phyloP scores from a whole-genome alignment of 495 filamentous ascomycete genomes.

The Rhypophila decipiens region DNA sequence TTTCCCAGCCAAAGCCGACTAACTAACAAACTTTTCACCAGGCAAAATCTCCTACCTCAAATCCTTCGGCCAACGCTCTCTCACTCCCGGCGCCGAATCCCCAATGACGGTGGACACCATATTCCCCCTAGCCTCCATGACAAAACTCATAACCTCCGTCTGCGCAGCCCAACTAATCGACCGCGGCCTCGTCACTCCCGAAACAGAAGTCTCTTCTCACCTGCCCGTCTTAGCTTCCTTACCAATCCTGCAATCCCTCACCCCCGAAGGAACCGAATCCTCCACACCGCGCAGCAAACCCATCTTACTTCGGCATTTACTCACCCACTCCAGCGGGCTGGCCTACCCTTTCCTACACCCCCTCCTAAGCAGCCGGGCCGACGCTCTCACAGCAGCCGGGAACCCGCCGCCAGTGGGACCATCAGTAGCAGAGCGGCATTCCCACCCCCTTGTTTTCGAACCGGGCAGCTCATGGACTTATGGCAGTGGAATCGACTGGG shows the following conservation, averaged over 20 bases:
- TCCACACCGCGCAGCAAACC: conserved; percentile 14
- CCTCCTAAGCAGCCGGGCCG: conserved; percentile 12
- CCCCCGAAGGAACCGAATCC: conserved; percentile 15
- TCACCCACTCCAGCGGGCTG: conserved; percentile 29
- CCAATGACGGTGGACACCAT: conserved; percentile 17
- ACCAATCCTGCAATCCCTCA: conserved; percentile 22
- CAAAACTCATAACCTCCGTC: conserved; percentile 31
- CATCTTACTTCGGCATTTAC: conserved; percentile 27
- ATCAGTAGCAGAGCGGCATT: conserved; percentile 20
- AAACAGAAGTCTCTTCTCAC: conserved; percentile 21
- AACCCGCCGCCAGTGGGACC: background rate
- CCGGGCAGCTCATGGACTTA: conserved; percentile 33
- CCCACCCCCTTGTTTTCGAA: conserved; percentile 28
- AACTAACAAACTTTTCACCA: background rate
- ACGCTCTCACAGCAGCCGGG: background rate
- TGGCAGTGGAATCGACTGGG: conserved; percentile 29
- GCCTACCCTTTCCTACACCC: conserved; percentile 24
- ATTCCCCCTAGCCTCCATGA: conserved; percentile 27
- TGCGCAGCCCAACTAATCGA: conserved; percentile 31
- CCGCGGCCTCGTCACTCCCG: conserved; percentile 24
- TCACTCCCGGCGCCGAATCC: background rate
- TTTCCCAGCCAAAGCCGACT: background rate
- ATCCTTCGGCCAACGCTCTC: conserved; percentile 11
- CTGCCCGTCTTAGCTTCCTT: conserved; percentile 27
- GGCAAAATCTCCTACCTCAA: conserved; percentile 22